phyloP scores from a whole-genome alignment of 805 yeast species.

The Candida koratica region DNA sequence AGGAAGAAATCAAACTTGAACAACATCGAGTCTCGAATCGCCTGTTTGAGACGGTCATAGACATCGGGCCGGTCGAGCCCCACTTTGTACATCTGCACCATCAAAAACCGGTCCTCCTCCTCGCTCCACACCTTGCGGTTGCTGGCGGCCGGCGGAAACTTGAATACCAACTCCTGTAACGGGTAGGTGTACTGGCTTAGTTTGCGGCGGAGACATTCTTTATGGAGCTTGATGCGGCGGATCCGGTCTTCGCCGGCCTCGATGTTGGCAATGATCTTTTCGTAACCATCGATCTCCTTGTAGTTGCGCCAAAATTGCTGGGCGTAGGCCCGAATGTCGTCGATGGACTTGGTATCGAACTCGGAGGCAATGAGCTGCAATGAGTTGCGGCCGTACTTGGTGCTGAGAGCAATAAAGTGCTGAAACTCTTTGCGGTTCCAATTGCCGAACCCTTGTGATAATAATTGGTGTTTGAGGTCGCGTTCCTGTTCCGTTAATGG shows the following conservation, averaged over 20 bases:
- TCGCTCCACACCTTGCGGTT: constrained; percentile 68
- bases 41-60: constrained; percentile 73
- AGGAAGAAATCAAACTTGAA: constrained; percentile 87
- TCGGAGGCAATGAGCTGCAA: constrained; percentile 68
- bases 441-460: constrained; percentile 65
- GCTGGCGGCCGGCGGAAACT: constrained; percentile 66
- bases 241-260: constrained; percentile 88
- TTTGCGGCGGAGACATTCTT: constrained; percentile 74
- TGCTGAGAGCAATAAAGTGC: constrained; percentile 68
- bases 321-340: constrained; percentile 76
- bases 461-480: constrained; percentile 52
- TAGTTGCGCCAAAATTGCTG: constrained; percentile 77
- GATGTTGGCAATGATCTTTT: constrained; percentile 72
- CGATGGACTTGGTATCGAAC: constrained; percentile 74
- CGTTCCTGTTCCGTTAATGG: constrained; percentile 84
- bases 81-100: constrained; percentile 71
- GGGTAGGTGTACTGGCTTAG: constrained; percentile 70
- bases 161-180: constrained; percentile 67
- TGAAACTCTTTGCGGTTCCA: constrained; percentile 90
- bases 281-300: constrained; percentile 83
- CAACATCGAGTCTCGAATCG: constrained; percentile 67
- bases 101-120: constrained; percentile 85
- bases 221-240: constrained; percentile 60
- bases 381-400: constrained; percentile 78
- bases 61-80: constrained; percentile 80